phyloP scores from a whole-genome alignment of 176 grass and related monocot species.

The Secale cereale region DNA sequence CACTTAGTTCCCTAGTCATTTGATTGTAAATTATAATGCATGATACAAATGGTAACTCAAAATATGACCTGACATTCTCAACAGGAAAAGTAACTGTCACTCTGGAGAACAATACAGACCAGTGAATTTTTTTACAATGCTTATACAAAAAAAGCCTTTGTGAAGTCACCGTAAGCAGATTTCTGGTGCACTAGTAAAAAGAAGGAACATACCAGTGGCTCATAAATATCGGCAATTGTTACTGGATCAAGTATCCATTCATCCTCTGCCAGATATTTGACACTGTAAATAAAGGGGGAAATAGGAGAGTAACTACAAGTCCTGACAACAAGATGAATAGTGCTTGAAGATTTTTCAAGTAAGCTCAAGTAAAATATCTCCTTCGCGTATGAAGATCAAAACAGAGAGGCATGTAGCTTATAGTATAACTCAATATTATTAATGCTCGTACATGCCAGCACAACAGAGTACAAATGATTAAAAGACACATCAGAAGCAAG shows the following conservation, averaged over 20 bases:
- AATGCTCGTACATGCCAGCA: neutral
- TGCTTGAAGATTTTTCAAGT: neutral
- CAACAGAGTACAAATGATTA: neutral
- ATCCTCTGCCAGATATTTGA: slow-evolving; percentile 80
- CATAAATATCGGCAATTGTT: slow-evolving; percentile 72
- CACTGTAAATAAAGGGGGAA: slow-evolving; percentile 47
- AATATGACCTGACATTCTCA: neutral
- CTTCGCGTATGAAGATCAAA: neutral
- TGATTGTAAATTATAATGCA: neutral
- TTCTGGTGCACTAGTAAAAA: neutral
- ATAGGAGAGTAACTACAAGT: neutral
- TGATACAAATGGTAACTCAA: neutral
- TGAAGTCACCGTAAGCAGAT: neutral
- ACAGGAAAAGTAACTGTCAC: neutral
- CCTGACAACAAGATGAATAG: neutral
- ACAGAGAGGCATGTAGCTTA: neutral
- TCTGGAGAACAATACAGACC: neutral
- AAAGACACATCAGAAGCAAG: neutral
- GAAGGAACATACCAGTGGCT: slow-evolving; percentile 60
- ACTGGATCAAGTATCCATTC: slow-evolving; percentile 94
- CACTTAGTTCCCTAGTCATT: neutral
- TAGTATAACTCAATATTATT: neutral
- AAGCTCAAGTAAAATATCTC: neutral
- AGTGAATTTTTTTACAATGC: neutral
- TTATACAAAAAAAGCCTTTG: neutral